Evolutionary conservation across 371 early-diverging fungal species (phyloP), one percentile per base, ranked within the genome.

Genomic region (Dentiscutata heterogama): DNA sequence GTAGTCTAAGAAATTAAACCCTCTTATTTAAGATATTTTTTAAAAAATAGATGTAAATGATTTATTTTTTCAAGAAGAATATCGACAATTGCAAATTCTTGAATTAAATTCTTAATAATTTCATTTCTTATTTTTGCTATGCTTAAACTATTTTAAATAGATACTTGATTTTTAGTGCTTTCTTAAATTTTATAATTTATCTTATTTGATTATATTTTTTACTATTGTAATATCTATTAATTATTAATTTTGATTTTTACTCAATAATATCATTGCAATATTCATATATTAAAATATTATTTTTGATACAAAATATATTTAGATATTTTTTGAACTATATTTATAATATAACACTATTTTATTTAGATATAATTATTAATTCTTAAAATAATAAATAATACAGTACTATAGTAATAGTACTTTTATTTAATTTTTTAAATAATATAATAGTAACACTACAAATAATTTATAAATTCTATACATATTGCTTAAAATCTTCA

Each of bases 101-200:
- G n/a, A n/a, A 72, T 72, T 53, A 72, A 72, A 72, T 72, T 54
- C n/a, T 72, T 18, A n/a, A 72, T 72, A 53, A 72, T 16, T 3
- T 53, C 13, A 53, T 72, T 72, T 72, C 53, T 72, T 4, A 14
- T n/a, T 22, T 50, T 2, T 6, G 22, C 50, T 22, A 53, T 2
- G 1, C 22, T 20, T 50, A 20, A 31, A 25, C 7, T 20, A 53
- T n/a, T 25, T 53, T 25, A 54, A 29, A 5, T 14, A 27, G 29
- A 13, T 35, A 18, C 27, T 72, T 10, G 2, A 25, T 25, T 2
- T 22, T 72, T 27, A 7, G 0, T 72, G 20, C 20, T 72, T 72
- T 72, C 3, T 27, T 64, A n/a, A 5, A 16, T 31, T 65, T 29
- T 16, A 73, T 73, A 73, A 20, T 10, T 4, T 51, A 6, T 73